phyloP scores from a whole-genome alignment of 768 basidiomycete genomes.

The Trametes cingulata region DNA sequence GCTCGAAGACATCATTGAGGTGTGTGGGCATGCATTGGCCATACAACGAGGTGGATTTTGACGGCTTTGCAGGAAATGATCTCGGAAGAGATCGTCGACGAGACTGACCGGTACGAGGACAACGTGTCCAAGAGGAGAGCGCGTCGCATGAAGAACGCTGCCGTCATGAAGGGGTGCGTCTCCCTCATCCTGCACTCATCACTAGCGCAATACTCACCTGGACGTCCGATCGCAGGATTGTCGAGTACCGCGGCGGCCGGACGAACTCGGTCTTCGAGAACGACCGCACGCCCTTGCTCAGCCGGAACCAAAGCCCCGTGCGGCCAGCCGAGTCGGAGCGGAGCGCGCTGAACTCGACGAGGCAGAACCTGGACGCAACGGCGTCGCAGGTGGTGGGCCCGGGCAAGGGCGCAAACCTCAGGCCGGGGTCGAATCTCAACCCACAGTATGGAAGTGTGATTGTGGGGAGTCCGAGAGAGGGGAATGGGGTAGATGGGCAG shows the following conservation, averaged over 20 bases:
- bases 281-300: conserved; percentile 28
- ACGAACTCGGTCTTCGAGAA: conserved; percentile 20
- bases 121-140: conserved; percentile 80
- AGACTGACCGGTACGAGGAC: conserved; percentile 88
- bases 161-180: conserved; percentile 76
- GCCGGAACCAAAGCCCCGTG: conserved; percentile 5
- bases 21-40: conserved; percentile 20
- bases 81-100: conserved; percentile 93
- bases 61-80: conserved; percentile 75
- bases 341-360: background rate
- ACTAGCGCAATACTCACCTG: no score
- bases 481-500: background rate
- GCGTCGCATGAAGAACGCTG: conserved; percentile 67
- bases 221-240: conserved; percentile 25
- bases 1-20: conserved; percentile 84
- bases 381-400: background rate
- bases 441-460: conserved; percentile 13
- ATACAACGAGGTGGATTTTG: background rate
- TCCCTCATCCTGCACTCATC: background rate
- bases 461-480: background rate
- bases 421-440: conserved; percentile 7
- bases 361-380: background rate
- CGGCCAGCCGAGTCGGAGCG: conserved; percentile 8
- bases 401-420: background rate
- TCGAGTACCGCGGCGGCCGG: conserved; percentile 27